phyloP scores from a whole-genome alignment of 306 rosid genomes.

The Pterocarpus macrocarpus region DNA sequence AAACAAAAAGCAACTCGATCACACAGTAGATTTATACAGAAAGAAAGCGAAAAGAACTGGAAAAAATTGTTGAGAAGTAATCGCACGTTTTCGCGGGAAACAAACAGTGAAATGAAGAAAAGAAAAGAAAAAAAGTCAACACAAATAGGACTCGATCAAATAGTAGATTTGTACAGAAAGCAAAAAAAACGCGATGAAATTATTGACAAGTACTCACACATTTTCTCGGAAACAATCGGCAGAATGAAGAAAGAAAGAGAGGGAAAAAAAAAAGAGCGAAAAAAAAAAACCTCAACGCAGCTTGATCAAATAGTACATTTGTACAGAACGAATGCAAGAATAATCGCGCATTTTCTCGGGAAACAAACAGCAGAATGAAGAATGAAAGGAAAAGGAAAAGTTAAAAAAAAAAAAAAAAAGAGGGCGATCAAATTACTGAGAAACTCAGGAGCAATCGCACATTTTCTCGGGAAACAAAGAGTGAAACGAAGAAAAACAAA shows the following conservation, averaged over 20 bases:
- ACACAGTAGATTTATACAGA: not conserved
- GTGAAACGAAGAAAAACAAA: not conserved
- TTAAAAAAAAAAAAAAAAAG: not conserved
- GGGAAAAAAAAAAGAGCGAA: no score
- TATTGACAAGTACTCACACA: no score
- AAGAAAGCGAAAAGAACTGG: no score
- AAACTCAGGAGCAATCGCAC: not conserved
- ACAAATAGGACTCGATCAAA: no score
- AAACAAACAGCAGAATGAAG: not conserved
- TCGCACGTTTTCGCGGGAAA: no score
- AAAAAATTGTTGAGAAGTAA: no score
- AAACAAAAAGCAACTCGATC: not conserved
- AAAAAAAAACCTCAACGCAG: not conserved
- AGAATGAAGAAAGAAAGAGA: no score
- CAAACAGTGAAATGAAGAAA: not conserved
- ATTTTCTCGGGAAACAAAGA: conserved; percentile 38
- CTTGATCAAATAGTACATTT: not conserved
- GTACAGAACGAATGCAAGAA: not conserved
- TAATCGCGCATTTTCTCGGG: not conserved
- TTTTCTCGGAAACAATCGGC: not conserved
- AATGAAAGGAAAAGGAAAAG: no score
- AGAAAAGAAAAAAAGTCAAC: no score
- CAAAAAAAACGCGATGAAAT: no score
- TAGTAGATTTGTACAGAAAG: not conserved
- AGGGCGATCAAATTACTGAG: conserved; percentile 23